These are phyloP conservation scores for Globisporangium parvum DNA, from an alignment of 352 stramenopile species.

Conservation along the genomic window DNA sequence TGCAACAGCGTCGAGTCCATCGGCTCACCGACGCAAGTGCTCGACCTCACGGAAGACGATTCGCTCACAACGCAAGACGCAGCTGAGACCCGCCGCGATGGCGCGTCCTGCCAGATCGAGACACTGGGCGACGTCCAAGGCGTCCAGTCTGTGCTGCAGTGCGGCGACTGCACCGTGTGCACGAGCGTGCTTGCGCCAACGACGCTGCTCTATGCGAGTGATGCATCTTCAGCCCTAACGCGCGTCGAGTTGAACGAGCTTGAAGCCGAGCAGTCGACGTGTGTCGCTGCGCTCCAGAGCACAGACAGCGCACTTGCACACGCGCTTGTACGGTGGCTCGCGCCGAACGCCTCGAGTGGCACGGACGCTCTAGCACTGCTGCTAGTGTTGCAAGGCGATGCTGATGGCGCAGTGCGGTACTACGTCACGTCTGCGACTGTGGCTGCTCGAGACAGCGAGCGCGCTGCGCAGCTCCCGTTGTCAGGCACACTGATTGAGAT, in stretches of 20 bases:
- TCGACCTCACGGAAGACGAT: neutral
- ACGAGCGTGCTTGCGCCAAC: constrained; percentile 48
- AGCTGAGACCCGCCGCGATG: neutral
- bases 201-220: constrained; percentile 25
- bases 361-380: constrained; percentile 1
- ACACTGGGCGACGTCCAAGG: constrained; percentile 29
- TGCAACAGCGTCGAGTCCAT: constrained; percentile 5
- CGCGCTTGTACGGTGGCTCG: constrained; percentile 23
- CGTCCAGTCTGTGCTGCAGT: constrained; percentile 25
- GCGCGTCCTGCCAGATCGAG: constrained; percentile 6
- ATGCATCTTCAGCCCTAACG: neutral
- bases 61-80: constrained; percentile 1
- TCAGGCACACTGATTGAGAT: constrained; percentile 9
- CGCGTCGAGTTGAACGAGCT: constrained; percentile 39
- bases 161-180: constrained; percentile 27
- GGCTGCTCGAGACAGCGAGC: neutral
- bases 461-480: neutral
- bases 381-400: constrained; percentile 54
- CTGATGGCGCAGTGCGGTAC: constrained; percentile 44
- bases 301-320: constrained; percentile 3
- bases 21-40: constrained; percentile 4
- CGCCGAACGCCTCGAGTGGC: constrained; percentile 5
- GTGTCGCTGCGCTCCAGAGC: constrained; percentile 19
- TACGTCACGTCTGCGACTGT: constrained; percentile 1
- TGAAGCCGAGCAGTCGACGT: constrained; percentile 64